These are phyloP conservation scores for Apiospora kogelbergensis DNA, from an alignment of 2,329 filamentous ascomycete species.

Conservation along the genomic window DNA sequence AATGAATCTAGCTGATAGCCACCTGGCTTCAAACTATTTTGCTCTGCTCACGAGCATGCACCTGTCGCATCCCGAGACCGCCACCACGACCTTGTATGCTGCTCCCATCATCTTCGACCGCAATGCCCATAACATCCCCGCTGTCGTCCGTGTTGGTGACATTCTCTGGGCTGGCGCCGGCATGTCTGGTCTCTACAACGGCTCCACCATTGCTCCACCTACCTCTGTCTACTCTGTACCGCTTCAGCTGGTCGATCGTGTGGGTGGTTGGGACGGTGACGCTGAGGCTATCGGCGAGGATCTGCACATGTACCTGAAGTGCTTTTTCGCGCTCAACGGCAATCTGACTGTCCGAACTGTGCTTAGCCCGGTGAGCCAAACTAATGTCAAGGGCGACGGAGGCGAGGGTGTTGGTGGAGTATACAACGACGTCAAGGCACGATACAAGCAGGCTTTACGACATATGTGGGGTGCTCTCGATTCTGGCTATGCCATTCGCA, in stretches of 20 bases:
- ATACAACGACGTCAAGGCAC: conserved; percentile 58
- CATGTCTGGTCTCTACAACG: conserved; percentile 65
- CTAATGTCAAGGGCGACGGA: conserved; percentile 64
- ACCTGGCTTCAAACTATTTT: conserved; percentile 69
- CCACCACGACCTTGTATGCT: conserved; percentile 63
- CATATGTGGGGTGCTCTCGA: conserved; percentile 78
- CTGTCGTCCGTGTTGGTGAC: conserved; percentile 69
- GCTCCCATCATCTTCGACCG: conserved; percentile 74
- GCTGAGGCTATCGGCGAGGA: conserved; percentile 74
- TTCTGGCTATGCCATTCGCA: conserved; percentile 63
- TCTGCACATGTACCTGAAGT: conserved; percentile 77
- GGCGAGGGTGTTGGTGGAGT: conserved; percentile 54
- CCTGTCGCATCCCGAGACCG: conserved; percentile 56
- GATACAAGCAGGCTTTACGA: conserved; percentile 70
- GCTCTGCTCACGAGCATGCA: conserved; percentile 64
- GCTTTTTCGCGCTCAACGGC: conserved; percentile 72
- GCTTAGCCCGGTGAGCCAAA: conserved; percentile 70
- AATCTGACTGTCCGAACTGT: conserved; percentile 65
- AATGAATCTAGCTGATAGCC: conserved; percentile 61
- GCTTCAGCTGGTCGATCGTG: conserved; percentile 64
- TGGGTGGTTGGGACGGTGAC: conserved; percentile 71
- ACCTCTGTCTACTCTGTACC: conserved; percentile 74
- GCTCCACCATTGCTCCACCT: conserved; percentile 65
- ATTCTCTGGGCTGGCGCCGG: conserved; percentile 72
- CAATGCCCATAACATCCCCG: conserved; percentile 67